These are phyloP conservation scores for Aspergillus tanneri DNA, from an alignment of 2,329 filamentous ascomycete genomes.

Conservation along the genomic window DNA sequence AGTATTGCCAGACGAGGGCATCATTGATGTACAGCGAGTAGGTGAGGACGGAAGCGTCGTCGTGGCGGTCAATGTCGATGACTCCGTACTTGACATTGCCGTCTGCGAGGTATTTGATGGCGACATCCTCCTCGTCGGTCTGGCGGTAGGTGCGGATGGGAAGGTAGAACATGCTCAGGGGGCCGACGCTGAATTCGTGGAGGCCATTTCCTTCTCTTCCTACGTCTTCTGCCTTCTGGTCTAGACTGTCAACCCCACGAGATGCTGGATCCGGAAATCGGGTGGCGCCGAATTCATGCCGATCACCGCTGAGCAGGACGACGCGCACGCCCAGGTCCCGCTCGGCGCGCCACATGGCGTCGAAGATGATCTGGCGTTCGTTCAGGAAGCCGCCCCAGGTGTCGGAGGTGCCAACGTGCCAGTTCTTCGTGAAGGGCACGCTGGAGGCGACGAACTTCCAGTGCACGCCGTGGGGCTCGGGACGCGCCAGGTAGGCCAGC, in stretches of 20 bases:
- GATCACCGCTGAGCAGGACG: constrained; percentile 81
- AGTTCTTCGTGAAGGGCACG: constrained; percentile 97
- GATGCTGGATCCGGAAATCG: constrained; percentile 63
- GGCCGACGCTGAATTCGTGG: constrained; percentile 89
- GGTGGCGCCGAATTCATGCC: constrained; percentile 96
- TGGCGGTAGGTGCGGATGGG: constrained; percentile 82
- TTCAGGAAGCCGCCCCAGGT: constrained; percentile 91
- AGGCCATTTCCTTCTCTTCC: constrained; percentile 46
- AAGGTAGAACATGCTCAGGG: constrained; percentile 90
- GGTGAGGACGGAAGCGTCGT: constrained; percentile 64
- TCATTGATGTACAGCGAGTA: constrained; percentile 85
- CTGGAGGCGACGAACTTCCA: constrained; percentile 94
- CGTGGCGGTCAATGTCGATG: constrained; percentile 71
- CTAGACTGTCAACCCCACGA: too few species aligned
- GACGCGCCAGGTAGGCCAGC: constrained; percentile 69
- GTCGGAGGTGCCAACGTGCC: constrained; percentile 81
- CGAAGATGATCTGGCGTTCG: constrained; percentile 75
- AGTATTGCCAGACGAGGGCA: constrained; percentile 67
- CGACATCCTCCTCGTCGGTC: constrained; percentile 75
- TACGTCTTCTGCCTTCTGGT: constrained; percentile 18
- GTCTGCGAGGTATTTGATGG: constrained; percentile 76
- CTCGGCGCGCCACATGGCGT: constrained; percentile 91
- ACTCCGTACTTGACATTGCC: constrained; percentile 88
- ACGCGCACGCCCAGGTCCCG: constrained; percentile 69
- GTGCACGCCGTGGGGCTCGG: constrained; percentile 72